Conservation (phyloP, 116 monocot genomes). For the Zostera marina region DNA sequence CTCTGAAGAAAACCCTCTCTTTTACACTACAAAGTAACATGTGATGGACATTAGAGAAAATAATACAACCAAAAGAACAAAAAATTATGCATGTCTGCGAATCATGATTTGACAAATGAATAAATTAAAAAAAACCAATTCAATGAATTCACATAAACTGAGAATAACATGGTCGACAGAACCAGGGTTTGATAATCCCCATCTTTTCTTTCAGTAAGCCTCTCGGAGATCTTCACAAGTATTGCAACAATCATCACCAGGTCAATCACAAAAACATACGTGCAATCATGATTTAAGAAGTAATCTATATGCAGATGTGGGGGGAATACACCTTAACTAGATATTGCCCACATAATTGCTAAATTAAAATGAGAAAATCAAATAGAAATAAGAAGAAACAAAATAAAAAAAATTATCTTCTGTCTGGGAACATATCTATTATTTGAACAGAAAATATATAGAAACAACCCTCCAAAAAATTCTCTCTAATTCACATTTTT, state of each 20-base stretch:
- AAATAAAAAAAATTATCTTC: no score
- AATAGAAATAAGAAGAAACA: no score
- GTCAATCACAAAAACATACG: no score
- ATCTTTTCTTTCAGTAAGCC: conserved; percentile 84
- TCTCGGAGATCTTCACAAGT: conserved; percentile 92
- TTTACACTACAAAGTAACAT: conserved; percentile 28
- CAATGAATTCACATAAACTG: no score
- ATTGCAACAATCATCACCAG: conserved; percentile 92
- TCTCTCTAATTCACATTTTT: background rate
- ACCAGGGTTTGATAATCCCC: conserved; percentile 71
- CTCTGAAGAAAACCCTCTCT: conserved; percentile 56
- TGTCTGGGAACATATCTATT: background rate
- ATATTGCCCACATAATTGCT: no score
- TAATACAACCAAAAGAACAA: background rate
- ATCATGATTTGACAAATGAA: background rate
- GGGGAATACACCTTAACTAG: no score
- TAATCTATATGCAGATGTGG: conserved; percentile 26
- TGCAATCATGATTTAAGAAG: no score
- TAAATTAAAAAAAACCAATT: no score
- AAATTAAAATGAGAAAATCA: no score
- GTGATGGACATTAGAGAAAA: background rate
- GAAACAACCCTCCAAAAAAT: no score
- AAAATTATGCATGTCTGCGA: background rate
- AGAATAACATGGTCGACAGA: conserved; percentile 70
- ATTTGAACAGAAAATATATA: background rate